phyloP scores from a whole-genome alignment of 2,329 filamentous ascomycete genomes.

The Colletotrichum sp. region DNA sequence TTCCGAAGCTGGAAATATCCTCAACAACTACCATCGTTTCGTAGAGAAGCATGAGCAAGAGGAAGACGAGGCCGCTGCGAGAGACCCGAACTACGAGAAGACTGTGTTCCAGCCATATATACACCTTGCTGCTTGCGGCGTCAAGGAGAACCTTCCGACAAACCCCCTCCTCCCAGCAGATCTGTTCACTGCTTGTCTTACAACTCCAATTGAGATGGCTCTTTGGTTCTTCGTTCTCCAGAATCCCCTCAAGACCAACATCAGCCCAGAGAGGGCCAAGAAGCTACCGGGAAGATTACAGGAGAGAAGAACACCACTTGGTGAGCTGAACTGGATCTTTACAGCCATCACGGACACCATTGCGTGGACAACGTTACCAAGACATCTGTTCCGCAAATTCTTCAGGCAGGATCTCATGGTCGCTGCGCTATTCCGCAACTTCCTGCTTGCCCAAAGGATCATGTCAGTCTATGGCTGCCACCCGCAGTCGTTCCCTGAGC shows the following conservation, averaged over 20 bases:
- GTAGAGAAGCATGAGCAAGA: constrained; percentile 94
- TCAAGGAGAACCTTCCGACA: constrained; percentile 91
- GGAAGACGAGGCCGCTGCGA: constrained; percentile 75
- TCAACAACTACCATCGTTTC: constrained; percentile 92
- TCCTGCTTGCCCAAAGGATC: constrained; percentile 89
- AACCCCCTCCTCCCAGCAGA: constrained; percentile 94
- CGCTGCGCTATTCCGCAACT: constrained; percentile 96
- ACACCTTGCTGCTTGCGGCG: constrained; percentile 88
- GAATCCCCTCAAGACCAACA: constrained; percentile 73
- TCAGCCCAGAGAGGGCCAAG: constrained; percentile 83
- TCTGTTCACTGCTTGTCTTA: constrained; percentile 93
- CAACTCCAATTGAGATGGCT: constrained; percentile 97
- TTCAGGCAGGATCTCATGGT: constrained; percentile 99
- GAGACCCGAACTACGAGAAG: constrained; percentile 85
- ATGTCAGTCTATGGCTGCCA: constrained; percentile 98
- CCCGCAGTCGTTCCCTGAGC: constrained; percentile 86
- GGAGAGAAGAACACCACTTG: constrained; percentile 89
- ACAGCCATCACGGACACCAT: constrained; percentile 99
- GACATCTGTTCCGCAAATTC: constrained; percentile 92
- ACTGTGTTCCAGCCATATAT: constrained; percentile 75
- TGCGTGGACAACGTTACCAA: constrained; percentile 93
- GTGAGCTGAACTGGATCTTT: constrained; percentile 99
- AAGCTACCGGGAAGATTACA: constrained; percentile 91
- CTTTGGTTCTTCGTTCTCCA: constrained; percentile 95
- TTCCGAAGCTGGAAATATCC: constrained; percentile 93